Evolutionary conservation across 257 asterid genomes (phyloP), one percentile per base, ranked within the genome.

Genomic region (Solanum appendiculatum): DNA sequence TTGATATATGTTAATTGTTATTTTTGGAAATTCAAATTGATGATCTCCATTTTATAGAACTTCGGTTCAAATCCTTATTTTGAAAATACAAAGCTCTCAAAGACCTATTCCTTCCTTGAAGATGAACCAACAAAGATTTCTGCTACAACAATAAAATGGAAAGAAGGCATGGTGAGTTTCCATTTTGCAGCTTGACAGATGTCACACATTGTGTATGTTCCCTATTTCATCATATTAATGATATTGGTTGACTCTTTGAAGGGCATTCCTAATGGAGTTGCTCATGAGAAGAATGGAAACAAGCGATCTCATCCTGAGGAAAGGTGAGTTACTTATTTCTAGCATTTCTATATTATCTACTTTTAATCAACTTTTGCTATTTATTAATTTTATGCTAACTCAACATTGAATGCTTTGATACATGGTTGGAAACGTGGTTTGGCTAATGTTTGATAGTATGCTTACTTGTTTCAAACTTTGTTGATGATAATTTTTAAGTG

Each of bases 141-240:
- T n/a, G 94, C 98, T 46, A 97, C 99, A 83, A 75, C 95, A 74
- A 96, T 97, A 36, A 95, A 94, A 86, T 97, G 99, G 99, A 97
- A 96, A 91, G 96, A 96, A 86, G 99, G 97, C 92, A 93, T 91
- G 99, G 99, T 97, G 90, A 91, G 96, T 58, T 56, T 56, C 25
- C 86, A 86, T 78, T 40, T 42, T 86, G 18, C 25, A 23, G 9
- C 29, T 44, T 44, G 23, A 44, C 25, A 78, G 3, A 14, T 27
- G 63, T 84, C 18, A 70, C 42, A 64, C 82, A 48, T 31, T 56
- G 16, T 33, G 10, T 14, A 80, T 31, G 13, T 68, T 84, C 85
- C 74, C 66, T 86, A 56, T 56, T 25, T 85, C 63, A 88, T 21
- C 31, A 27, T 77, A 87, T 63, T 56, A n/a, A 56, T 56, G 64